Base-by-base conservation (phyloP, 1,139 yeast species). In the Hyphopichia wangnamkhiaoensis region DNA sequence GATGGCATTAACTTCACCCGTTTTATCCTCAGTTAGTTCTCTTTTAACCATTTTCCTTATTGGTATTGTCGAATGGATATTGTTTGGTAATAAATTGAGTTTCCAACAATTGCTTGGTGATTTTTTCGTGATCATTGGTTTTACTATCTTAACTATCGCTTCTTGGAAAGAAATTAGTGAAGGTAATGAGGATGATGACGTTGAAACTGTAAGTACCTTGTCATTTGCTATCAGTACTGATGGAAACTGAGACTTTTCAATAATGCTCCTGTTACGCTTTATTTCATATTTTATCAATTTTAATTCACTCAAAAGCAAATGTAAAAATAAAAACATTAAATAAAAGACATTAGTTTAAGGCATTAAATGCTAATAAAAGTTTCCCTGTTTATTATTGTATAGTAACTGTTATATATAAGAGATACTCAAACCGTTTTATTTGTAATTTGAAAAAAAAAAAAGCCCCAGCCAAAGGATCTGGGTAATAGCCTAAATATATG, bases 1-100 rank as follows among this genome's bases (percentile, higher is more conserved):
- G 47, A 86, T 88, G 85, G 84, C 95, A 1, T 72, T 89, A 43
- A 89, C 96, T 0, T 82, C 87, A 13, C 96, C 96, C 0, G 95
- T 89, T 2, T 70, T 89, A 37, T 84, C 95, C 1, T 81, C 93
- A 0, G 96, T 89, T 9, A 84, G 93, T 30, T 82, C 95, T 0
- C 63, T 89, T 42, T 68, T 87, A 38, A 86, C 95, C 0, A 89
- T 90, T 16, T 76, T 88, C 49, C 63, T 88, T 43, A 94, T 89
- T 34, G 95, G 96, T 0, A 39, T 86, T 3, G 84, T 82, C 15
- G 96, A 89, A 55, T 86, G 87, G 84, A 45, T 75, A 3, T 52
- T 84, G n/a, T 85, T 84, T 58, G 85, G 82, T 12, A 76, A 80
- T 31, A 60, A 52, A 4, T 64, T 82, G 46, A 69, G 77, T 21